Evolutionary conservation across 306 rosid genomes (phyloP), one percentile per base, ranked within the genome.

Genomic region (Astragalus glycyphyllos): DNA sequence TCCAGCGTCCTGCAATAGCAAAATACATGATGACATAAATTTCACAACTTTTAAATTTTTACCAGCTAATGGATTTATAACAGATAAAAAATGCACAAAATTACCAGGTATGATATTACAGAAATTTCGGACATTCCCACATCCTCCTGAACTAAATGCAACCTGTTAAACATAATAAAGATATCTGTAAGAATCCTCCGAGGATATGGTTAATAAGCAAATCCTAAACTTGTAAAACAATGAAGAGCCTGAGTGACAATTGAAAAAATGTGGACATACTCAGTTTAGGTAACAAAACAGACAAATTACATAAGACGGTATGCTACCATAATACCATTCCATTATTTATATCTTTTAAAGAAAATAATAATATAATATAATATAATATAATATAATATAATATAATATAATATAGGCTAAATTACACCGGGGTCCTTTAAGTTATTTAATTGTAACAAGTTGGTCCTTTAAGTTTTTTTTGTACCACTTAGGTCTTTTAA

Each of bases 91-190:
- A 38, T 34, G 40, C 63, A 50, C 49, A 53, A 42, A 76, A 61
- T 75, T 81, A 89, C 97, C 88, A 8, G 80, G 71, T 79, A 80
- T 55, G 54, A 77, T 76, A 13, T 79, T 81, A 75, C 77, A 79
- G 32, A 85, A 76, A 44, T 73, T 82, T 11, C 83, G 80, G 37
- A 81, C 84, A 68, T 42, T 74, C 32, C 84, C 81, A 46, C 80
- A 56, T 51, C 78, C 85, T 64, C 88, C 75, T 69, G 81, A 63
- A 45, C 53, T 83, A 76, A 69, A 55, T 13, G 74, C 44, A 73
- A 86, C 65, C 96, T 91, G 86, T 76, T 48, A 46, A 75, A 60
- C 61, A 16, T 7, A 66, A 44, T 41, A 9, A 45, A 84, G 53
- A 77, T n/a, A 72, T 38, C 35, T 53, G 41, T 79, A 61, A 55